Conservation (phyloP, 208 protist genomes). For the Wallacemonas rigidus region DNA sequence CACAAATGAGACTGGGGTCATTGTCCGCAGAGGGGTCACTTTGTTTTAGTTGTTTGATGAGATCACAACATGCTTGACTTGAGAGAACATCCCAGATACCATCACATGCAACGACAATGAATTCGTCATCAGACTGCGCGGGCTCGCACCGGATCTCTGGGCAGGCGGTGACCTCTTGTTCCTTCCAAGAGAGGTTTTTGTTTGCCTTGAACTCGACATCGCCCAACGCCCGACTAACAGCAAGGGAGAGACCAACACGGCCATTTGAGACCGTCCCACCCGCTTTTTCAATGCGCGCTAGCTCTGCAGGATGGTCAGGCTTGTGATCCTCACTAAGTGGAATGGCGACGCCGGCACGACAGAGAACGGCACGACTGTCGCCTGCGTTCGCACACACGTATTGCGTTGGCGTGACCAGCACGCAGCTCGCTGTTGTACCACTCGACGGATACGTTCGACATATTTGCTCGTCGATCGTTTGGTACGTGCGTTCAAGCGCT, state of each 20-base stretch:
- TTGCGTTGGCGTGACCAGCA: conserved; percentile 60
- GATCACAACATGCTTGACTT: conserved; percentile 73
- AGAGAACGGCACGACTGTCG: conserved; percentile 91
- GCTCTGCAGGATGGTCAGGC: conserved; percentile 65
- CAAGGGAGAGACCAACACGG: conserved; percentile 92
- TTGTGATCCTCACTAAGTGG: conserved; percentile 92
- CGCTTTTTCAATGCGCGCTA: conserved; percentile 78
- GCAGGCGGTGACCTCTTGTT: conserved; percentile 80
- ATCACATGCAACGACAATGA: conserved; percentile 93
- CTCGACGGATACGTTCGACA: conserved; percentile 63
- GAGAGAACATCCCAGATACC: conserved; percentile 94
- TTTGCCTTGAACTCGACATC: conserved; percentile 93
- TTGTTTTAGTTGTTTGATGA: conserved; percentile 45
- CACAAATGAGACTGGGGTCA: conserved; percentile 79
- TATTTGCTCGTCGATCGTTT: conserved; percentile 66
- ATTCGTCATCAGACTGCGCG: conserved; percentile 60
- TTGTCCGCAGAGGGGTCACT: conserved; percentile 12
- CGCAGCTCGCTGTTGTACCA: conserved; percentile 86
- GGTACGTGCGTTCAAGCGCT: conserved; percentile 74
- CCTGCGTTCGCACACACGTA: conserved; percentile 92
- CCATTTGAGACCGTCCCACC: conserved; percentile 86
- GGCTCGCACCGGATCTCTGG: conserved; percentile 65
- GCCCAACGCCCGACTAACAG: conserved; percentile 93
- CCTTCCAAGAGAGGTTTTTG: conserved; percentile 49
- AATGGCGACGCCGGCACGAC: conserved; percentile 57